Conservation (phyloP, 2,329 filamentous ascomycete species). For the Neonectria ditissima region DNA sequence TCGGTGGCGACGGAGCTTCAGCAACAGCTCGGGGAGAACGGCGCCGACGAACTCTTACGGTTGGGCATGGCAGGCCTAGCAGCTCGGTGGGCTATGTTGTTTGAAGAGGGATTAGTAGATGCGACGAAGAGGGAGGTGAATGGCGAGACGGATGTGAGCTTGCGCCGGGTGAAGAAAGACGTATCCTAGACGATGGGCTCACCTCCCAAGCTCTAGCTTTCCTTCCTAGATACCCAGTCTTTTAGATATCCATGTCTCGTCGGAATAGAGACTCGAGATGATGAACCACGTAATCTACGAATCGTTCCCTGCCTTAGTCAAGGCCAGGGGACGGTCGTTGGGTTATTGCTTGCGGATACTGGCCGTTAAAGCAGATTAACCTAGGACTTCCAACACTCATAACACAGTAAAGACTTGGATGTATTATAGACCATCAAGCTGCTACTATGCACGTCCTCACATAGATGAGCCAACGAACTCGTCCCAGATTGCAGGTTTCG, state of each 20-base stretch:
- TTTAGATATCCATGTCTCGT: neutral
- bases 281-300: neutral
- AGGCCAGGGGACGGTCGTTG: neutral
- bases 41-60: constrained; percentile 4
- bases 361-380: neutral
- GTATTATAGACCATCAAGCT: neutral
- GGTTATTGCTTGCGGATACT: neutral
- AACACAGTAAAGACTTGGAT: neutral
- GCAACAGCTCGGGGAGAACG: constrained; percentile 23
- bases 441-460: too few species aligned
- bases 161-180: constrained; percentile 13
- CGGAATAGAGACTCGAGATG: neutral
- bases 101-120: constrained; percentile 50
- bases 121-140: constrained; percentile 40
- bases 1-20: constrained; percentile 70
- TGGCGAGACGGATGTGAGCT: constrained; percentile 27
- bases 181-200: neutral
- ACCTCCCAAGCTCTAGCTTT: neutral
- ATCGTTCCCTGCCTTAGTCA: neutral
- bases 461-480: too few species aligned
- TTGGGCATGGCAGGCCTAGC: constrained; percentile 49
- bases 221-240: neutral
- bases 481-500: too few species aligned
- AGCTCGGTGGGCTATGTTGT: constrained; percentile 48
- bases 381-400: neutral